Evolutionary conservation across 441 rosid genomes (phyloP).

Genomic region (Jatropha multifida): DNA sequence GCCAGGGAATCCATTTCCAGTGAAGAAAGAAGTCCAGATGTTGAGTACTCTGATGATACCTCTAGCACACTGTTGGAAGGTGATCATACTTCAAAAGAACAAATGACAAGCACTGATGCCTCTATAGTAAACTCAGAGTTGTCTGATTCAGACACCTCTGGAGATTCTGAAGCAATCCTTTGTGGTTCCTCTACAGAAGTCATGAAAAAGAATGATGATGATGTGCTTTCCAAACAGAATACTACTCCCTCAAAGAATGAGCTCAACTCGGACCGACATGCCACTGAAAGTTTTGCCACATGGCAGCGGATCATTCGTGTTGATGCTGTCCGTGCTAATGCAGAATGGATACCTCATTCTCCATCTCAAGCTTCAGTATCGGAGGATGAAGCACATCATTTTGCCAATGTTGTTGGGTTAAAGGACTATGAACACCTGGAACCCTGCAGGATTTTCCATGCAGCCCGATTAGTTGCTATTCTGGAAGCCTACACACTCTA

Average conservation of each 20-base stretch:
- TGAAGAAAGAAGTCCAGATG: conserved; percentile 47
- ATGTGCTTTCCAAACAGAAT: conserved; percentile 27
- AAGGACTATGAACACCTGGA: conserved; percentile 83
- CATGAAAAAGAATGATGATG: conserved; percentile 43
- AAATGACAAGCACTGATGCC: conserved; percentile 41
- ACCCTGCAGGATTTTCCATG: conserved; percentile 79
- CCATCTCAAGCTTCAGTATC: conserved; percentile 58
- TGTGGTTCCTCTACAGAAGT: conserved; percentile 45
- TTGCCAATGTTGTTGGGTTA: conserved; percentile 77
- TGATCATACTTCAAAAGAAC: conserved; percentile 35
- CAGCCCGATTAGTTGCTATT: conserved; percentile 83
- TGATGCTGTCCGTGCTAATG: conserved; percentile 88
- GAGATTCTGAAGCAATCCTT: conserved; percentile 50
- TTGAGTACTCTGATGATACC: conserved; percentile 49
- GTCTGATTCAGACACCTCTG: conserved; percentile 67
- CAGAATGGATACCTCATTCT: conserved; percentile 71
- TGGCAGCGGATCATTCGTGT: conserved; percentile 93
- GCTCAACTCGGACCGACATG: conserved; percentile 24
- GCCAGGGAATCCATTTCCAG: conserved; percentile 50
- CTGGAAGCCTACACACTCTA: conserved; percentile 90
- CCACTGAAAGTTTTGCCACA: conserved; percentile 64
- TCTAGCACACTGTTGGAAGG: conserved; percentile 51
- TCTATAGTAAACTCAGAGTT: conserved; percentile 63
- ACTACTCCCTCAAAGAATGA: conserved; percentile 38
- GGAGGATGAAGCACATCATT: conserved; percentile 52